A percentile compares a stretch with the other conserved stretches of the same genome.
These are phyloP conservation scores for Casaregolazyma lundiana DNA, from an alignment of 1,139 yeast genomes.

Conservation along the genomic window DNA sequence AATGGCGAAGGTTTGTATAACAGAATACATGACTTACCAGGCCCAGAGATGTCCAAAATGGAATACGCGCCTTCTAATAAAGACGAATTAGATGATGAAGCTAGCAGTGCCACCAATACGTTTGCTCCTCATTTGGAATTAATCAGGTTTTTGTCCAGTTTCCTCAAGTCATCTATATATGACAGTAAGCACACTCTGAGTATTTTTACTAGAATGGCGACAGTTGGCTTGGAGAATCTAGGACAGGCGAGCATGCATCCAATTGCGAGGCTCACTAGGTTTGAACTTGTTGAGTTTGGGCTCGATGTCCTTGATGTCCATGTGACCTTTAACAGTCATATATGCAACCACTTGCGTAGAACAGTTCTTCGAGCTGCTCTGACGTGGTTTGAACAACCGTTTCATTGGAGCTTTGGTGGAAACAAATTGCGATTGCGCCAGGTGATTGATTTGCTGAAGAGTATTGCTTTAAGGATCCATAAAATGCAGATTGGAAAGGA, in stretches of 20 bases:
- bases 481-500: conserved; percentile 7
- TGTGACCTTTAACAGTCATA: conserved; percentile 30
- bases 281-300: conserved; percentile 68
- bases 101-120: conserved; percentile 45
- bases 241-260: conserved; percentile 73
- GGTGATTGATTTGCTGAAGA: conserved; percentile 53
- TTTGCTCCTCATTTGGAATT: conserved; percentile 72
- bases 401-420: conserved; percentile 80
- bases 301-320: conserved; percentile 61
- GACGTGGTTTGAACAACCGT: conserved; percentile 68
- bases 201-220: conserved; percentile 59
- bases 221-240: conserved; percentile 52
- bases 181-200: conserved; percentile 70
- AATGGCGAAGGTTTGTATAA: conserved; percentile 63
- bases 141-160: conserved; percentile 67
- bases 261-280: conserved; percentile 66
- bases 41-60: conserved; percentile 71
- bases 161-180: conserved; percentile 73
- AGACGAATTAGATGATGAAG: conserved; percentile 49
- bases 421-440: conserved; percentile 67
- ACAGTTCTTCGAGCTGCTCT: conserved; percentile 62
- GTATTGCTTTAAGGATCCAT: conserved; percentile 19
- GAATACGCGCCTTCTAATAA: conserved; percentile 85
- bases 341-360: conserved; percentile 44
- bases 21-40: conserved; percentile 49